Base-by-base conservation (phyloP, 768 basidiomycete genomes). In the Kwoniella sp. region DNA sequence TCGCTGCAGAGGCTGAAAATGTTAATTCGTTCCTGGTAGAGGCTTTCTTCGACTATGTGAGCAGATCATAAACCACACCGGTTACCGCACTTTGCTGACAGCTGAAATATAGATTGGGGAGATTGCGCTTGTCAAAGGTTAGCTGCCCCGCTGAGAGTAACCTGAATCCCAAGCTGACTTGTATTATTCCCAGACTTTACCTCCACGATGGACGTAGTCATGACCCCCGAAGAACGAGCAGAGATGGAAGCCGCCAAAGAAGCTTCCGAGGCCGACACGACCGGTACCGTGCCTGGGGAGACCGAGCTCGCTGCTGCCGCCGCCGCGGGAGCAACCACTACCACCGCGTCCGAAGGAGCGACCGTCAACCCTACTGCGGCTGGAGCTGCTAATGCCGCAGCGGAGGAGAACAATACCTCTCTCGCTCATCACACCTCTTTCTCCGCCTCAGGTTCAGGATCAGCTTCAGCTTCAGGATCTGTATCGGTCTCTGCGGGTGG, bases 201-300 rank as follows among this genome's bases (percentile, higher is more conserved):
- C 15, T 85, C 88, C 33, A 89, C 79, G 12, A 79, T 81, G 81
- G 80, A 82, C 58, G 79, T 90, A 5, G 89, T 92, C 83, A 90
- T 92, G 86, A 86, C 88, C 0, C 92, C 94, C 6, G 96, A 97
- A 73, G 95, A 96, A 74, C 89, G 88, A 80, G 88, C 88, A 12
- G 92, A 91, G 68, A 85, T 92, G 67, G 90, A 92, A 80, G 86
- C 85, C 63, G 87, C 88, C 64, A 83, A 88, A 77, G 86, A 85
- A 60, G 83, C 79, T 27, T 83, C 63, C 67, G 68, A 58, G n/a
- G 67, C 65, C 25, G 69, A 77, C 7, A 72, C 79, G 21, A 69
- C 79, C 67, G 73, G 70, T 81, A 44, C 56, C 68, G 61, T 54
- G 2, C 25, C 69, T 37, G 27, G 64, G 46, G 40, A 68, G 21